A percentile compares a stretch with the other conserved stretches of the same genome.
Evolutionary conservation across 176 grass and related monocot genomes (phyloP).

Genomic region (Carex pumila): DNA sequence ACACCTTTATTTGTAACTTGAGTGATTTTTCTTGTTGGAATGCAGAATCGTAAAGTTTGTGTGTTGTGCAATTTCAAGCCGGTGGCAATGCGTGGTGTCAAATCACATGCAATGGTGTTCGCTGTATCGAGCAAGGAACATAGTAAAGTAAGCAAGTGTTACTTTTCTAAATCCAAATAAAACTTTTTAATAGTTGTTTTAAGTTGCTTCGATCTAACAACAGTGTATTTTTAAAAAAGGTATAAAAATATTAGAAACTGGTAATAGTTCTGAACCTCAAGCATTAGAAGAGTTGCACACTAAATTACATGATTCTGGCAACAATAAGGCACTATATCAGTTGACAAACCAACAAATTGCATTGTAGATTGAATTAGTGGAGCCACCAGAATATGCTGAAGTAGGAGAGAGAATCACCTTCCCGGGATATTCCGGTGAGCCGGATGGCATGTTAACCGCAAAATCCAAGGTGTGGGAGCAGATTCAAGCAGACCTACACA

Average conservation of each 20-base stretch:
- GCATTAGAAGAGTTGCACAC: neutral
- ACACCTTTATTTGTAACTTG: neutral
- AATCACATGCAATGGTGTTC: conserved; percentile 94
- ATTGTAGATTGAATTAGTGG: conserved; percentile 67
- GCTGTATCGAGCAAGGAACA: conserved; percentile 76
- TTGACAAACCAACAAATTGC: neutral
- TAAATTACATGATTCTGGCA: neutral
- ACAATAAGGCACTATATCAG: neutral
- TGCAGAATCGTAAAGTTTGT: conserved; percentile 41
- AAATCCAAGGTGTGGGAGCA: conserved; percentile 88
- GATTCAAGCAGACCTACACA: conserved; percentile 56
- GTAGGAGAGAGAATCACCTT: conserved; percentile 64
- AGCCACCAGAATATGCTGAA: conserved; percentile 50
- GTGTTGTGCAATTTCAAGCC: conserved; percentile 92
- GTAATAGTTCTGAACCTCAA: neutral
- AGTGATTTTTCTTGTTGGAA: neutral
- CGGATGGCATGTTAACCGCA: conserved; percentile 49
- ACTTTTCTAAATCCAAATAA: neutral
- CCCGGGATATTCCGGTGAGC: conserved; percentile 55
- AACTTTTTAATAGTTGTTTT: neutral
- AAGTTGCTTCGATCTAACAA: neutral
- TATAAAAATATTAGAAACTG: neutral
- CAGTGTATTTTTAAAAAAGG: neutral
- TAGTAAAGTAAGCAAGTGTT: conserved; percentile 37
- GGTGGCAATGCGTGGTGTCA: conserved; percentile 72